These are phyloP conservation scores for Uronychia setigera DNA, from an alignment of 73 alveolate species.

Conservation along the genomic window DNA sequence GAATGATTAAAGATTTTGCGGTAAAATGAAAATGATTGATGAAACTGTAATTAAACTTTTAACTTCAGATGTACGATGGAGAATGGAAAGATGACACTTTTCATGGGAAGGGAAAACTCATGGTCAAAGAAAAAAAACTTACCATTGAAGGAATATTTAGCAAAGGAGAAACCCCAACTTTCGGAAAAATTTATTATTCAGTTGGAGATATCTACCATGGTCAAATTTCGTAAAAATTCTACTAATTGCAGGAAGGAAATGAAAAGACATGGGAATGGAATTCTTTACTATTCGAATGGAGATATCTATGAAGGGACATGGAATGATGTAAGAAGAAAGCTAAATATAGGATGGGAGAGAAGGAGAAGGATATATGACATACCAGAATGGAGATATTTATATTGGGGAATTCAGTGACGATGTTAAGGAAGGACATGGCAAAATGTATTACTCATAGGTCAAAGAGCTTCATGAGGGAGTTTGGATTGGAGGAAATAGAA, in stretches of 20 bases:
- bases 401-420: conserved; percentile 86
- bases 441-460: not conserved
- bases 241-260: not conserved
- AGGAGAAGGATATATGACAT: conserved; percentile 91
- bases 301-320: conserved; percentile 82
- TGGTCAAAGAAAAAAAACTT: not conserved
- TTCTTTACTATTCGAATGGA: conserved; percentile 74
- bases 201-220: not conserved
- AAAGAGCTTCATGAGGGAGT: not conserved
- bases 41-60: not conserved
- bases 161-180: not conserved
- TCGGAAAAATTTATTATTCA: not conserved
- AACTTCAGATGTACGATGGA: not conserved
- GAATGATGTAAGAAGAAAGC: conserved; percentile 61
- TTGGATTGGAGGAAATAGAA: not conserved
- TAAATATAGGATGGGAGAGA: conserved; percentile 71
- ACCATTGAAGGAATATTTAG: not conserved
- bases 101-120: not conserved
- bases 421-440: conserved; percentile 75
- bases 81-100: not conserved
- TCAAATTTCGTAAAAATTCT: not conserved
- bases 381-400: conserved; percentile 81
- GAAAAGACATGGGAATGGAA: conserved; percentile 59
- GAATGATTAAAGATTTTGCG: conserved; percentile 42
- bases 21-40: conserved; percentile 34